Evolutionary conservation across 164 flowering plant genomes (phyloP), one percentile per base, ranked within the genome.

Genomic region (Echeveria elegans): DNA sequence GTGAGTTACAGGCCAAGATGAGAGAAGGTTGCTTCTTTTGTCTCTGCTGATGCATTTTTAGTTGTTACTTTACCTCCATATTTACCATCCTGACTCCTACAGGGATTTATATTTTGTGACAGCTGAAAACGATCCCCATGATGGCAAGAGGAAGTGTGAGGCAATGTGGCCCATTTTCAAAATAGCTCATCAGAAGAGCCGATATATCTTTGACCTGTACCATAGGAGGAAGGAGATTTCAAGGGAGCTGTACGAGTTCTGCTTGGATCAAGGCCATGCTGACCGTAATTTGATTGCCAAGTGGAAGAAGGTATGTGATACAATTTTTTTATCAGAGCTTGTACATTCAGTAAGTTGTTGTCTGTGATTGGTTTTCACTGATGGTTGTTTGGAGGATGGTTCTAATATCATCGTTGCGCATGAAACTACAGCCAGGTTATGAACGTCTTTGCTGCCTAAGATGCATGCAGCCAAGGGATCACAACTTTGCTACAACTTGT

Each of bases 361-460:
- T n/a, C n/a, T n/a, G n/a, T n/a, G n/a, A n/a, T n/a, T n/a, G n/a
- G n/a, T n/a, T n/a, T n/a, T n/a, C n/a, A n/a, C n/a, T n/a, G n/a
- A n/a, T n/a, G n/a, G n/a, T n/a, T n/a, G n/a, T n/a, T n/a, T n/a
- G n/a, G n/a, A n/a, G n/a, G n/a, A n/a, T n/a, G n/a, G n/a, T n/a
- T n/a, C n/a, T n/a, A n/a, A n/a, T n/a, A n/a, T n/a, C n/a, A n/a
- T n/a, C n/a, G n/a, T n/a, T n/a, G n/a, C n/a, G n/a, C n/a, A n/a
- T n/a, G n/a, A n/a, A 38, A 32, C 34, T 76, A 79, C 87, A 92
- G 98, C 83, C 98, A 6, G 98, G 98, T 5, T 90, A 90, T 72
- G 96, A 92, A 66, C 84, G 98, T 15, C 88, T 92, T 9, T 92
- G 98, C 80, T 92, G n/a, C n/a, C n/a, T n/a, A n/a, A n/a, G n/a